Evolutionary conservation across 495 filamentous ascomycete genomes (phyloP).

Genomic region (Hypoxylon perforatum): DNA sequence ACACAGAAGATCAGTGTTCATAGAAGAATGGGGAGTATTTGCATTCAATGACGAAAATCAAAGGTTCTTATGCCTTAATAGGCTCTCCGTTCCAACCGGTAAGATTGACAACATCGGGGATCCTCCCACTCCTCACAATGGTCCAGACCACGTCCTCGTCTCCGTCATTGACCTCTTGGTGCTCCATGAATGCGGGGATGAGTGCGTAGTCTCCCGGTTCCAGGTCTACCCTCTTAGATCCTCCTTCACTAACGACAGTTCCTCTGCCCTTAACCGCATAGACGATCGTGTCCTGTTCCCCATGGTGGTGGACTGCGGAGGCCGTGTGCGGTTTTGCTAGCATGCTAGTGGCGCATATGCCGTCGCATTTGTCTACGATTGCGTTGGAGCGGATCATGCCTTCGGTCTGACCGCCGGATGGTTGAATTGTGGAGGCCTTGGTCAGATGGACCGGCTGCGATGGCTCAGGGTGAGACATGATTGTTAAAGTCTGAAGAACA

Average conservation of each 20-base stretch:
- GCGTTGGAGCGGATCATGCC: constrained; percentile 67
- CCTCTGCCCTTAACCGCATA: constrained; percentile 62
- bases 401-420: constrained; percentile 58
- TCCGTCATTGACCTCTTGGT: constrained; percentile 67
- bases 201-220: constrained; percentile 64
- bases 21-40: constrained; percentile 13
- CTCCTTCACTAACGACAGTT: constrained; percentile 52
- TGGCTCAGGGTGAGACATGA: constrained; percentile 40
- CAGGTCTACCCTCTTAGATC: constrained; percentile 55
- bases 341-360: constrained; percentile 62
- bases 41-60: constrained; percentile 6
- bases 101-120: constrained; percentile 62
- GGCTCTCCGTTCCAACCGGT: constrained; percentile 57
- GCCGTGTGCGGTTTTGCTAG: constrained; percentile 64
- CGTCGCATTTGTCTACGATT: constrained; percentile 60
- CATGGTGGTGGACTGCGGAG: constrained; percentile 65
- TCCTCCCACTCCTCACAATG: constrained; percentile 62
- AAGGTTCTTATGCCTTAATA: constrained; percentile 15
- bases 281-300: constrained; percentile 66
- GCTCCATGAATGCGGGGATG: constrained; percentile 66
- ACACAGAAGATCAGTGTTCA: constrained; percentile 36
- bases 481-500: background rate
- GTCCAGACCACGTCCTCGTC: constrained; percentile 67
- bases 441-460: constrained; percentile 45
- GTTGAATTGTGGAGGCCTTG: constrained; percentile 37